Evolutionary conservation across 108 stramenopile species (phyloP).

Genomic region (Epithemia pelagica): DNA sequence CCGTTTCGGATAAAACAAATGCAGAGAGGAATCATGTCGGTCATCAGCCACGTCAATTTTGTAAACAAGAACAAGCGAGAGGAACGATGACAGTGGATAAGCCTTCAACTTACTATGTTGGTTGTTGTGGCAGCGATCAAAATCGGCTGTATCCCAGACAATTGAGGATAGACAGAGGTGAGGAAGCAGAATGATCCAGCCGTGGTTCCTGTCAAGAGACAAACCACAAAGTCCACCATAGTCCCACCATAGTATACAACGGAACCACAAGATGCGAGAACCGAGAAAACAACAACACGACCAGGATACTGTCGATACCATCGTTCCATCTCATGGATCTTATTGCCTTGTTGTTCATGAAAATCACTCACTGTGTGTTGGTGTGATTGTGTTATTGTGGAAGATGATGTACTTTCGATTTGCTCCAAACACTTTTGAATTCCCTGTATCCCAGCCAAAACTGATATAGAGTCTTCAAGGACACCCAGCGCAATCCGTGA

Average conservation of each 20-base stretch:
- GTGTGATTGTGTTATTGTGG: too few species aligned
- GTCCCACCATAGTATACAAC: not conserved
- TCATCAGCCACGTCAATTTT: too few species aligned
- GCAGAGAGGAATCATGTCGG: too few species aligned
- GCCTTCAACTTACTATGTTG: not conserved
- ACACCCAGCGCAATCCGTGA: not conserved
- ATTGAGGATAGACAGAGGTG: not conserved
- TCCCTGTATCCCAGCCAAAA: not conserved
- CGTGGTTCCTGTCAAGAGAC: not conserved
- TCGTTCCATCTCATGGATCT: not conserved
- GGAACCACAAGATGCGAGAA: not conserved
- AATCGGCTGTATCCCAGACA: not conserved
- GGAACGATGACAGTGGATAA: too few species aligned
- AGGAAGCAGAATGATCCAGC: not conserved
- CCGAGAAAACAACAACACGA: not conserved
- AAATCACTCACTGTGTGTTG: too few species aligned
- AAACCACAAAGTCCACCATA: not conserved
- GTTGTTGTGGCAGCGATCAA: not conserved
- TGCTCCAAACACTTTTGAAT: not conserved
- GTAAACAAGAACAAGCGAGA: too few species aligned
- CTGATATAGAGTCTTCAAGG: not conserved
- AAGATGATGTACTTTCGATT: too few species aligned
- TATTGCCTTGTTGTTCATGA: not conserved
- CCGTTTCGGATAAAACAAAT: too few species aligned
- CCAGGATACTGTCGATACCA: not conserved